Percentiles rank a stretch among this genome's conserved stretches.
phyloP scores from a whole-genome alignment of 352 stramenopile genomes.

The Phytophthora cryptogea region DNA sequence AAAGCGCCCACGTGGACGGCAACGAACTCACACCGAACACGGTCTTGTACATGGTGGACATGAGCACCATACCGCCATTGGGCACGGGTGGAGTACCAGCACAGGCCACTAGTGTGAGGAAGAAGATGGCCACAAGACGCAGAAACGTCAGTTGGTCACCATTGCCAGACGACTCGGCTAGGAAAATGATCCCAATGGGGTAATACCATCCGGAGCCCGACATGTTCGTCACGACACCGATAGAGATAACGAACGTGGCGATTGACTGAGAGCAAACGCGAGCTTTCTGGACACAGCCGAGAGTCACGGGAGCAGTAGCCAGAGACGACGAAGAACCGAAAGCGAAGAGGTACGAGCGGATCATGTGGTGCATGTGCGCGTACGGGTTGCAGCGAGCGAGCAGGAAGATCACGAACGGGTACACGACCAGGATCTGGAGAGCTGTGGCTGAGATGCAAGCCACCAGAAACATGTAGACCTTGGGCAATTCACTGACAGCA shows the following conservation, averaged over 20 bases:
- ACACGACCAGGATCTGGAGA: constrained; percentile 58
- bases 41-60: constrained; percentile 70
- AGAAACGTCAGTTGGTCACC: constrained; percentile 53
- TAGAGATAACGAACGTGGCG: constrained; percentile 75
- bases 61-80: constrained; percentile 49
- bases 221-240: constrained; percentile 69
- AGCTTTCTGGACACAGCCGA: constrained; percentile 65
- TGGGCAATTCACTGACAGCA: constrained; percentile 37
- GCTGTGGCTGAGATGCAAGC: constrained; percentile 38
- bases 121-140: constrained; percentile 53
- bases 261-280: constrained; percentile 71
- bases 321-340: constrained; percentile 73
- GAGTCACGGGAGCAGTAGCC: constrained; percentile 65
- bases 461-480: constrained; percentile 62
- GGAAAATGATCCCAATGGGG: constrained; percentile 61
- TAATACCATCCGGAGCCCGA: constrained; percentile 62
- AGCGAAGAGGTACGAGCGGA: constrained; percentile 67
- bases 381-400: constrained; percentile 73
- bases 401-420: constrained; percentile 69
- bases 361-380: constrained; percentile 65
- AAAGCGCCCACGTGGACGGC: constrained; percentile 58
- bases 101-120: constrained; percentile 61
- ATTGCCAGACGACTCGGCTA: constrained; percentile 64
- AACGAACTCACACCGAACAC: constrained; percentile 53
- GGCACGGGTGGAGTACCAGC: constrained; percentile 60